Evolutionary conservation across 1,284 basidiomycete genomes (phyloP).

Genomic region (Cryptococcus maquisensis): DNA sequence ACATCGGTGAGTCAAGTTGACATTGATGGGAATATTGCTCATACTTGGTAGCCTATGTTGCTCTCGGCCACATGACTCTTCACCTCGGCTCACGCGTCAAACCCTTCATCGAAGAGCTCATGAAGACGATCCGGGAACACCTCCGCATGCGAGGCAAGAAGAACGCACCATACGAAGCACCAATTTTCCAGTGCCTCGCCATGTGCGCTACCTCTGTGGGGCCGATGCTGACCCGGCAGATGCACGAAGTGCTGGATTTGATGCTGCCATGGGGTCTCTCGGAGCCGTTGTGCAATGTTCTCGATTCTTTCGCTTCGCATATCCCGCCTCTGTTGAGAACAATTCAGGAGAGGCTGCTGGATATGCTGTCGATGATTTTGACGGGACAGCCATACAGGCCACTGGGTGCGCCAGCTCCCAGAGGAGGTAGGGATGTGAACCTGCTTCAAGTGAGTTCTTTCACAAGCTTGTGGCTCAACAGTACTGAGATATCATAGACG

Average conservation of each 20-base stretch:
- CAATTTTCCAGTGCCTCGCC: slow-evolving; percentile 96
- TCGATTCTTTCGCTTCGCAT: slow-evolving; percentile 78
- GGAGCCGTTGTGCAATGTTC: slow-evolving; percentile 78
- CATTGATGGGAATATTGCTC: slow-evolving; percentile 3
- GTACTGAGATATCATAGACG: slow-evolving; percentile 28
- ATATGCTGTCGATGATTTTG: slow-evolving; percentile 72
- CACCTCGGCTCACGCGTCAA: slow-evolving; percentile 94
- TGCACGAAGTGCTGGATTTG: slow-evolving; percentile 93
- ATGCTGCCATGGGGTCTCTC: slow-evolving; percentile 96
- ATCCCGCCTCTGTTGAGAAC: slow-evolving; percentile 88
- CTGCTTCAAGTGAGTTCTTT: slow-evolving; percentile 55
- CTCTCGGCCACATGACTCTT: slow-evolving; percentile 90
- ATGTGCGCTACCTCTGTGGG: slow-evolving; percentile 95
- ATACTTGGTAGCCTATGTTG: slow-evolving; percentile 70
- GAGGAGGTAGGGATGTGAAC: slow-evolving; percentile 57
- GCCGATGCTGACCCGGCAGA: slow-evolving; percentile 87
- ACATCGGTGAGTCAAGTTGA: slow-evolving; percentile 61
- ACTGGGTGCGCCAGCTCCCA: slow-evolving; percentile 61
- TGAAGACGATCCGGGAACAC: slow-evolving; percentile 83
- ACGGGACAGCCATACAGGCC: slow-evolving; percentile 80
- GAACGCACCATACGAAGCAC: slow-evolving; percentile 87
- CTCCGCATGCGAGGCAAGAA: slow-evolving; percentile 83
- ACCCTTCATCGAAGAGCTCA: slow-evolving; percentile 87
- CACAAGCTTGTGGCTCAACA: neutral
- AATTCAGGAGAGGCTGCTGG: slow-evolving; percentile 88